Evolutionary conservation across 2,329 filamentous ascomycete genomes (phyloP), one percentile per base, ranked within the genome.

Genomic region (Parasarocladium wereldwijsianum): DNA sequence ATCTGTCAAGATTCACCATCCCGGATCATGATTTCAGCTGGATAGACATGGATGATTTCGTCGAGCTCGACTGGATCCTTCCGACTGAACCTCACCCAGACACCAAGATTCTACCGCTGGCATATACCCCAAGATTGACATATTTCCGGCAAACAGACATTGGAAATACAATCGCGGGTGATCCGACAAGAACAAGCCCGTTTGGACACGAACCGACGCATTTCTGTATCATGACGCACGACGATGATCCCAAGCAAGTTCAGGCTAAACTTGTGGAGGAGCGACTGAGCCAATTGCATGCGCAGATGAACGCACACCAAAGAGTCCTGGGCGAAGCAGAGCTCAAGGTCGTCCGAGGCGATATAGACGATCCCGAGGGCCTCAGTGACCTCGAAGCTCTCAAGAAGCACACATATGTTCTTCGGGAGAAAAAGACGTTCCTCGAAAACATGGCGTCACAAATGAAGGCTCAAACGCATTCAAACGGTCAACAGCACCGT

Each of bases 11-110:
- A 31, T 98, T 98, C 48, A 87, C 77, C 0, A 98, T 98, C 29
- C 87, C 90, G 0, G 90, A 98, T 49, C 82, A 92, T 32, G 90
- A 98, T 45, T 76, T 85, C 41, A 85, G 78, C 32, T 98, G 90
- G 90, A 86, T 98, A 38, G 90, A 98, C 46, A 96, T 98, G 85
- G 90, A 98, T 47, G 90, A 98, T 49, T 98, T 98, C 53, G 86
- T 98, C 17, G 90, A 98, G 51, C 60, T 98, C 14, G 92, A 94
- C 49, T 96, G 87, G 87, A 86, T 93, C 32, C 57, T 94, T 15
- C 87, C 87, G 1, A 79, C 83, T 10, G 83, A 93, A 46, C 73
- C 79, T 18, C 92, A 93, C 40, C 86, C 87, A 1, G 79, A 92
- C 40, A 96, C 87, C 1, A 86, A 90, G 51, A 98, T 98, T 26